Evolutionary conservation across 2,329 filamentous ascomycete genomes (phyloP), one percentile per base, ranked within the genome.

Genomic region (Aureobasidium sp.): DNA sequence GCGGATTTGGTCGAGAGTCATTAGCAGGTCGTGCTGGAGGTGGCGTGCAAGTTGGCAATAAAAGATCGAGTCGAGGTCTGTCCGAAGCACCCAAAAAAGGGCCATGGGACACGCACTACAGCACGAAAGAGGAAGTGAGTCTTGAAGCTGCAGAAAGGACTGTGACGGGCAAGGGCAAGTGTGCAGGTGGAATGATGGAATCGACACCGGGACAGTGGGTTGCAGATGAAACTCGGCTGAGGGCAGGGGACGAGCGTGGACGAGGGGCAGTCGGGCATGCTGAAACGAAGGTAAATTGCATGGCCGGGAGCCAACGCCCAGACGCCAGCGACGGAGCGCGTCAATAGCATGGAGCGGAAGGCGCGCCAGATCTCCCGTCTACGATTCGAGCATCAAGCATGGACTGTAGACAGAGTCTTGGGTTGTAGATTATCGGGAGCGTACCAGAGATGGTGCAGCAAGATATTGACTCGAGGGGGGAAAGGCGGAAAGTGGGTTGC

Each of bases 201-300:
- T 29, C 14, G 47, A 49, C 45, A 33, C 24, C 35, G 44, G 45
- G 6, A 29, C 31, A 40, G 35, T 60, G 35, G 49, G 24, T 40
- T 31, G 24, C 45, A 60, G 44, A 60, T 60, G 57, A 60, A 60
- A 60, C 57, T 42, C n/a, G 57, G 57, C 57, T 60, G 44, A 33
- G 22, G 31, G 22, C 47, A 15, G 57, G 27, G 56, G 22, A 59
- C 19, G 37, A 59, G 40, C 54, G 27, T 35, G 44, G 57, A n/a
- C 29, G 33, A 50, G 19, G 45, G 44, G 44, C 6, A 49, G 22
- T 60, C 33, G 35, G 57, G 57, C 45, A 40, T 45, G 57, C 57
- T 60, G 57, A 60, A 60, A 60, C 57, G 57, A 39, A 50, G 57
- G 57, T 42, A 58, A 58, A 48, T 58, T 58, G 53, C 53, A 57